These are phyloP conservation scores for Cercospora brassicicola DNA, from an alignment of 2,329 filamentous ascomycete genomes.

Conservation along the genomic window DNA sequence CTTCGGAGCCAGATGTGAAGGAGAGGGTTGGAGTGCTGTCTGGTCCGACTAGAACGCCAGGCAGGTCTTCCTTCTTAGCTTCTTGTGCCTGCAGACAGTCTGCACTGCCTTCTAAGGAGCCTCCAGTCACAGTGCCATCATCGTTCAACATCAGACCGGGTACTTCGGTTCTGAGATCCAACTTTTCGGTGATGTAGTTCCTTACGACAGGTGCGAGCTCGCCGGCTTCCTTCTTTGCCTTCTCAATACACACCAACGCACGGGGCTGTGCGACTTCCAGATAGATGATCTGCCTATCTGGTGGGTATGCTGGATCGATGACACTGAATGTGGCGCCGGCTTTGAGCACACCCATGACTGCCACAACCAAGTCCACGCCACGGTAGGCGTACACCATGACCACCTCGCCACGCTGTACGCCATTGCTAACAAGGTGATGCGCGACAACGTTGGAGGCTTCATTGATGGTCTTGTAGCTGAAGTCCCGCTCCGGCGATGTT, in stretches of 20 bases:
- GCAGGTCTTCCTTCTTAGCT: constrained; percentile 56
- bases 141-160: constrained; percentile 71
- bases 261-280: constrained; percentile 75
- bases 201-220: constrained; percentile 60
- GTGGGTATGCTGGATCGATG: constrained; percentile 80
- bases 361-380: constrained; percentile 72
- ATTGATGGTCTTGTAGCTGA: constrained; percentile 83
- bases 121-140: constrained; percentile 71
- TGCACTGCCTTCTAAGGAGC: constrained; percentile 57
- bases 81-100: constrained; percentile 65
- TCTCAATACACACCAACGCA: constrained; percentile 70
- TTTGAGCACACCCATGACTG: constrained; percentile 72
- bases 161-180: constrained; percentile 71
- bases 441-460: constrained; percentile 79
- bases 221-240: constrained; percentile 68
- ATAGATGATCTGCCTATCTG: constrained; percentile 77
- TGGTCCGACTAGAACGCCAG: constrained; percentile 77
- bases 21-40: constrained; percentile 75
- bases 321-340: constrained; percentile 62
- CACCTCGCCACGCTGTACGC: constrained; percentile 76
- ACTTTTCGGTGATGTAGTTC: constrained; percentile 69
- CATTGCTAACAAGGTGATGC: constrained; percentile 72
- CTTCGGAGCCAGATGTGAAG: constrained; percentile 67
- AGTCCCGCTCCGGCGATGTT: constrained; percentile 50
- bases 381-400: constrained; percentile 91